A percentile compares a stretch with the other conserved stretches of the same genome.
Evolutionary conservation across 1,284 basidiomycete genomes (phyloP).

Genomic region (Porogramme epimiltina): DNA sequence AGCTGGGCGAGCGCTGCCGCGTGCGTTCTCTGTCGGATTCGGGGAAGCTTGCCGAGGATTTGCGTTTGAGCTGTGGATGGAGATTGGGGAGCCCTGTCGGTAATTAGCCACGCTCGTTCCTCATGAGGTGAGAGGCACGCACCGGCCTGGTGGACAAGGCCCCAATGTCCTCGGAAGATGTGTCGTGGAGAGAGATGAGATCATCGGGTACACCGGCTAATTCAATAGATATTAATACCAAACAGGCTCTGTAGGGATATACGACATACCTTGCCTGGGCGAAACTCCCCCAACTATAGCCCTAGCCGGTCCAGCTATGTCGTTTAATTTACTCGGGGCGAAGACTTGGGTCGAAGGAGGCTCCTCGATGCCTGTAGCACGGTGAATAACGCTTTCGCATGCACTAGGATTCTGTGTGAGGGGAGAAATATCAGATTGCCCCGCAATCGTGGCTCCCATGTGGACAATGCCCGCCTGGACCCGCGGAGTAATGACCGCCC

Average conservation of each 20-base stretch:
- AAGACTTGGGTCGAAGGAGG: slow-evolving; percentile 39
- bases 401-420: slow-evolving; percentile 14
- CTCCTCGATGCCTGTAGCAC: slow-evolving; percentile 15
- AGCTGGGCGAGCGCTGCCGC: no score
- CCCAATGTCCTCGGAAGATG: slow-evolving; percentile 11
- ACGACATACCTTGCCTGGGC: no score
- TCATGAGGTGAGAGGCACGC: neutral
- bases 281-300: neutral
- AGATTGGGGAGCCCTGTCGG: slow-evolving; percentile 20
- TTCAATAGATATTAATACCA: neutral
- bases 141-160: slow-evolving; percentile 15
- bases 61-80: slow-evolving; percentile 30
- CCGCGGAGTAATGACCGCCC: slow-evolving; percentile 3
- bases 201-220: slow-evolving; percentile 8
- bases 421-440: slow-evolving; percentile 15
- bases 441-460: slow-evolving; percentile 14
- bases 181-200: slow-evolving; percentile 16
- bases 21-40: neutral
- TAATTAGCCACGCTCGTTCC: slow-evolving; percentile 29
- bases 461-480: slow-evolving; percentile 6
- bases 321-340: slow-evolving; percentile 36
- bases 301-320: neutral
- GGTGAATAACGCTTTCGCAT: no score
- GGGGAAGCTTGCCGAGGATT: slow-evolving; percentile 14
- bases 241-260: no score